Evolutionary conservation across 371 early-diverging fungal species (phyloP).

Genomic region (Synchytrium microbalum): DNA sequence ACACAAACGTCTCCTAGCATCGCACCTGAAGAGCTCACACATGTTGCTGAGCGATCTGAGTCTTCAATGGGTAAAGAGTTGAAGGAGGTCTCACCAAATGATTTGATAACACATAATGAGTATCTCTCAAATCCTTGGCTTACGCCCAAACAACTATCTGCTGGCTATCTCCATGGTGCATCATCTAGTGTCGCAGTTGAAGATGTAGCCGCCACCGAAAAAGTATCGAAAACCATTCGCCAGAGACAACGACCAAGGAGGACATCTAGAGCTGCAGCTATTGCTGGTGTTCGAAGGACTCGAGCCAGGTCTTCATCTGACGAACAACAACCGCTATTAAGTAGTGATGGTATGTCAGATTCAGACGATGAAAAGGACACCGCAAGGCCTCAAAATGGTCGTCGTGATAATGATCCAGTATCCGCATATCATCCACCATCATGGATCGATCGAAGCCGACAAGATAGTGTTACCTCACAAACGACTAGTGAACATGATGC

Average conservation of each 20-base stretch:
- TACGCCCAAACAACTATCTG: background rate
- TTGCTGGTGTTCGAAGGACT: background rate
- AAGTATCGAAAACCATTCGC: no score
- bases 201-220: background rate
- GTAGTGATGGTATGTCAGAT: constrained; percentile 2
- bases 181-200: background rate
- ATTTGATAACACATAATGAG: background rate
- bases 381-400: background rate
- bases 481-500: background rate
- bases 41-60: background rate
- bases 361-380: background rate
- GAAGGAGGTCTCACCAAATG: background rate
- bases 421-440: background rate
- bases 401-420: background rate
- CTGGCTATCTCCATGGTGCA: background rate
- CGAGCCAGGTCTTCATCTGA: background rate
- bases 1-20: background rate
- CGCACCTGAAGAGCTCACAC: background rate
- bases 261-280: background rate
- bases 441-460: background rate
- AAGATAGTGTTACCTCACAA: background rate
- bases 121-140: background rate
- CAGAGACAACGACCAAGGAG: background rate
- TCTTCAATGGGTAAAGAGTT: background rate
- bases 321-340: background rate